Conservation (phyloP, 257 asterid genomes). For the Solanum pinnatisectum region DNA sequence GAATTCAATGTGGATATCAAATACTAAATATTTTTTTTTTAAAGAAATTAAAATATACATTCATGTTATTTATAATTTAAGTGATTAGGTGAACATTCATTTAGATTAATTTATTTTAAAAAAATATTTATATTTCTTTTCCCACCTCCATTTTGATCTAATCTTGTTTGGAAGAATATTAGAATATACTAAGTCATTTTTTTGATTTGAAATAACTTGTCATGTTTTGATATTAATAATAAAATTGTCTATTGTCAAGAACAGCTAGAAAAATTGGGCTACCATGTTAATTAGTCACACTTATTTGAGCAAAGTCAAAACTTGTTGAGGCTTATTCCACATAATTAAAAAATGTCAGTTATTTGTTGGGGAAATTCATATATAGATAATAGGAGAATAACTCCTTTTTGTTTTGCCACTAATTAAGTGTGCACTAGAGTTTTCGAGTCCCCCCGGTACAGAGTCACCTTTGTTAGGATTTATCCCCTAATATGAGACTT, state of each 20-base stretch:
- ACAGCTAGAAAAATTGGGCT: neutral
- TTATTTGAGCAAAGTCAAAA: neutral
- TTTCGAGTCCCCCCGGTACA: fast-evolving
- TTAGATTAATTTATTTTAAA: too few species aligned
- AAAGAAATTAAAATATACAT: too few species aligned
- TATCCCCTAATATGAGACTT: too few species aligned
- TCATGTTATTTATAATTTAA: too few species aligned
- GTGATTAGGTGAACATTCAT: neutral
- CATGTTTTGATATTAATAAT: neutral
- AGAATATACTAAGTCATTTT: neutral
- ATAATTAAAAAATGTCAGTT: neutral
- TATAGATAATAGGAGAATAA: neutral
- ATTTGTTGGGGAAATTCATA: neutral
- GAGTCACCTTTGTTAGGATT: fast-evolving
- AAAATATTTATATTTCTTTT: neutral
- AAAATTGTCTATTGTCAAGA: neutral
- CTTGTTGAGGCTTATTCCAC: neutral
- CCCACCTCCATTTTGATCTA: neutral
- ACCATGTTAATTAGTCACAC: neutral
- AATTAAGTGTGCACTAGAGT: neutral
- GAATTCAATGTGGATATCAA: too few species aligned
- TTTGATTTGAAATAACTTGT: neutral
- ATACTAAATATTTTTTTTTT: too few species aligned
- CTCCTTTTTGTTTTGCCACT: neutral
- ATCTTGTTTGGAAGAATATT: neutral